A percentile compares a stretch with the other conserved stretches of the same genome.
Evolutionary conservation across 768 basidiomycete species (phyloP).

Genomic region (Leccinum broughii): DNA sequence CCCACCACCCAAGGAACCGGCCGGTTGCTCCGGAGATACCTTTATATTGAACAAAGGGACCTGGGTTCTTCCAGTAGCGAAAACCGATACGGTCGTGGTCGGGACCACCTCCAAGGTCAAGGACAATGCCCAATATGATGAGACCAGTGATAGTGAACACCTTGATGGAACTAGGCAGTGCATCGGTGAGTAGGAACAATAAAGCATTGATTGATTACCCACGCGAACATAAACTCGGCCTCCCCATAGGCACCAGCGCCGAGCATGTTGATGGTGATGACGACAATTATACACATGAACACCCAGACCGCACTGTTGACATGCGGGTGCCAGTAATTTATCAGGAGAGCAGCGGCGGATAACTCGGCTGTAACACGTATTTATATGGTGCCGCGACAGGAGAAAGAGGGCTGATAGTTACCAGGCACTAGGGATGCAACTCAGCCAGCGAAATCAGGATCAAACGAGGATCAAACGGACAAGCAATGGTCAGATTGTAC

Average conservation of each 20-base stretch:
- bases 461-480: not conserved
- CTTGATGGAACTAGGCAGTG: not conserved
- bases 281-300: not conserved
- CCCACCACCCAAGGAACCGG: not conserved
- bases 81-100: not conserved
- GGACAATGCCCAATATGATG: not conserved
- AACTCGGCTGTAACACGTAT: not conserved
- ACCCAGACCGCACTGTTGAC: not conserved
- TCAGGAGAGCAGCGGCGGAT: not conserved
- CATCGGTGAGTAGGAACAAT: not conserved
- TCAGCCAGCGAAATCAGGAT: not conserved
- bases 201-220: not conserved
- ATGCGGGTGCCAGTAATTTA: not conserved
- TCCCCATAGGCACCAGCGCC: not conserved
- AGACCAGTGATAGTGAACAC: not conserved
- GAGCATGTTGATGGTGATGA: not conserved
- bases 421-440: not conserved
- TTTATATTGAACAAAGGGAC: not conserved
- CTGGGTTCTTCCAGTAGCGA: not conserved
- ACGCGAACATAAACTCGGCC: not conserved
- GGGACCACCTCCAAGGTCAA: not conserved
- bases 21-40: not conserved
- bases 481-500: constrained; percentile 35
- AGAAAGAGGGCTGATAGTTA: not conserved
- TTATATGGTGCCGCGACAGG: not conserved